Evolutionary conservation across 345 rosid genomes (phyloP).

Genomic region (Geranium rotundifolium): DNA sequence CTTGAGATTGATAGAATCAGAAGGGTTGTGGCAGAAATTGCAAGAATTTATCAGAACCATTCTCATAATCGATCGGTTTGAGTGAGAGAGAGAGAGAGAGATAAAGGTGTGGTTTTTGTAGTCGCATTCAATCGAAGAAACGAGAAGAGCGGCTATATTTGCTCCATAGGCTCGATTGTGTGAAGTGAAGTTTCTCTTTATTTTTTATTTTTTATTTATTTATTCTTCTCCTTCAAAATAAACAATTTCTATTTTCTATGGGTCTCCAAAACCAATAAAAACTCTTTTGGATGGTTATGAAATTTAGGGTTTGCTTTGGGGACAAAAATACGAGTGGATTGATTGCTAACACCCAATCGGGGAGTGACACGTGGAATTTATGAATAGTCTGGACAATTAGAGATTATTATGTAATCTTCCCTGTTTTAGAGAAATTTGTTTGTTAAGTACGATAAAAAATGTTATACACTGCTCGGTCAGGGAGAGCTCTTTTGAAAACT

Average conservation of each 20-base stretch:
- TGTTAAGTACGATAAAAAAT: too few relatives aligned
- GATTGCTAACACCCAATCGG: too few relatives aligned
- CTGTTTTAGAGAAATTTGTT: too few relatives aligned
- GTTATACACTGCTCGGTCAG: too few relatives aligned
- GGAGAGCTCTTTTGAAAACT: too few relatives aligned
- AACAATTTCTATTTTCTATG: neutral
- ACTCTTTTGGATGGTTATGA: too few relatives aligned
- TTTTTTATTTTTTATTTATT: too few relatives aligned
- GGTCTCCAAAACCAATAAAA: neutral
- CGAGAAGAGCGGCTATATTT: slow-evolving; percentile 10
- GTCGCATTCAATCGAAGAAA: slow-evolving; percentile 28
- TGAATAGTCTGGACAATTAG: too few relatives aligned
- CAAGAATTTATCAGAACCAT: slow-evolving; percentile 4
- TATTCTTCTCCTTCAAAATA: neutral
- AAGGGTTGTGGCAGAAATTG: neutral
- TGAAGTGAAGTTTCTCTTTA: neutral
- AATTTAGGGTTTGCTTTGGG: too few relatives aligned
- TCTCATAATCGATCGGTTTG: slow-evolving; percentile 17
- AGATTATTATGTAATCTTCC: too few relatives aligned
- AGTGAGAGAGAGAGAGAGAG: slow-evolving; percentile 5
- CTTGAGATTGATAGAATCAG: neutral
- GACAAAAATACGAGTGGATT: too few relatives aligned
- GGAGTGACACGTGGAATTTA: too few relatives aligned
- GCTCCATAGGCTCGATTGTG: neutral
- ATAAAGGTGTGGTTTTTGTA: slow-evolving; percentile 5